Evolutionary conservation across 1,139 yeast species (phyloP), one percentile per base, ranked within the genome.

Genomic region (Geotrichum australiense): DNA sequence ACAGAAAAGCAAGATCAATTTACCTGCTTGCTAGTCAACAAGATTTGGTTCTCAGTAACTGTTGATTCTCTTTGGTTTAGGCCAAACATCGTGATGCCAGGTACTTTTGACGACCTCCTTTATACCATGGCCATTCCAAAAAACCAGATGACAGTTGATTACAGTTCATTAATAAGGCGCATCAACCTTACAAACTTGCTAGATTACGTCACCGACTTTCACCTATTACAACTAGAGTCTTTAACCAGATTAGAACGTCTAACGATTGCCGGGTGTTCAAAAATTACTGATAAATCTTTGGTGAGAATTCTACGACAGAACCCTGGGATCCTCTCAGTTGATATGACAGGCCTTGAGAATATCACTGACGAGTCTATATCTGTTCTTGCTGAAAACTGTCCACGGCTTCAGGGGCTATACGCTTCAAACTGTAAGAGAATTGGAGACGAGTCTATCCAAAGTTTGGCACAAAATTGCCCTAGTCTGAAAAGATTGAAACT

Each of bases 61-160:
- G 77, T 87, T 12, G 96, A 86, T 56, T 71, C 82, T 41, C 68
- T 89, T 32, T 89, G 96, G 94, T 84, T 85, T 57, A 74, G 97
- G 48, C 96, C 96, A 2, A 80, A 78, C 19, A 39, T 28, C 40
- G 37, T 39, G 30, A 32, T 23, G 37, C 32, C 41, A 18, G 41
- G 22, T 22, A 38, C 42, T 35, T 41, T 46, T 19, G 41, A 36
- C 12, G 23, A 35, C 8, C 39, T 53, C 20, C 35, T 47, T 16
- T 39, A 43, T 34, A 48, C 56, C 2, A 33, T 54, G 27, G 69
- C 74, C 43, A 71, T 81, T 41, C 69, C 71, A 48, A 62, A 65
- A 32, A 73, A 80, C 2, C 22, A 77, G 80, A 66, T 62, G 41
- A 53, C 70, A 19, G 70, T 75, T 14, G 65, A 74, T 54, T 89